A percentile compares a stretch with the other conserved stretches of the same genome.
phyloP scores from a whole-genome alignment of 2,329 filamentous ascomycete species.

The Chrysoporthe austroafricana region DNA sequence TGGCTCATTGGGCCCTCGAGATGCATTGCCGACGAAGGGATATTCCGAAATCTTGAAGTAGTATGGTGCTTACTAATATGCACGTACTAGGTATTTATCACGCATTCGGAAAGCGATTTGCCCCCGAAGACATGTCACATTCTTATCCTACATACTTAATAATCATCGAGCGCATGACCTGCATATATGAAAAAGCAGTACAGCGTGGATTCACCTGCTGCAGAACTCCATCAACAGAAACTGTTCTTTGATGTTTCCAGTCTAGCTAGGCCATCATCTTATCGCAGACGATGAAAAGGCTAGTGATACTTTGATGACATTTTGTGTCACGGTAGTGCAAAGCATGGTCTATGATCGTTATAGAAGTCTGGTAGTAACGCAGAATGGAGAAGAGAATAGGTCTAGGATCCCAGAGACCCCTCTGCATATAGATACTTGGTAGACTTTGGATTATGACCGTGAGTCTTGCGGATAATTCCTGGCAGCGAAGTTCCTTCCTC shows the following conservation, averaged over 20 bases:
- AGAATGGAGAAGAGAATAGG: not conserved
- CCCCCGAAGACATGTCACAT: not conserved
- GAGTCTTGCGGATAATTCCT: too few relatives aligned
- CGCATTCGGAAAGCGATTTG: not conserved
- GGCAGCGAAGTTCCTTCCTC: too few relatives aligned
- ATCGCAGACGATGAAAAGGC: not conserved
- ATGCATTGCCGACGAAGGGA: too few relatives aligned
- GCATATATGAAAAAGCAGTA: not conserved
- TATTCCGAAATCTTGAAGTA: not conserved
- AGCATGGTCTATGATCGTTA: not conserved
- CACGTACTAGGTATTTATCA: not conserved
- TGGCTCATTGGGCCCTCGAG: too few relatives aligned
- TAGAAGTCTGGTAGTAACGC: not conserved
- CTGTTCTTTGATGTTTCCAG: too few relatives aligned
- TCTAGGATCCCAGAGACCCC: too few relatives aligned
- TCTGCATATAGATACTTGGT: too few relatives aligned
- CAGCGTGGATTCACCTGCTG: not conserved
- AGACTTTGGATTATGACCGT: too few relatives aligned
- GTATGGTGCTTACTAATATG: not conserved
- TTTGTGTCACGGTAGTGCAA: not conserved
- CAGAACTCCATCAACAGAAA: not conserved
- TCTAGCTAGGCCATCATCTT: not conserved
- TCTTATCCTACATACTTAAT: not conserved
- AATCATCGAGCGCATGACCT: not conserved
- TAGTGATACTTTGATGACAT: not conserved